Evolutionary conservation across 2,329 filamentous ascomycete species (phyloP), one percentile per base, ranked within the genome.

Genomic region (Sporothrix variecibatus): DNA sequence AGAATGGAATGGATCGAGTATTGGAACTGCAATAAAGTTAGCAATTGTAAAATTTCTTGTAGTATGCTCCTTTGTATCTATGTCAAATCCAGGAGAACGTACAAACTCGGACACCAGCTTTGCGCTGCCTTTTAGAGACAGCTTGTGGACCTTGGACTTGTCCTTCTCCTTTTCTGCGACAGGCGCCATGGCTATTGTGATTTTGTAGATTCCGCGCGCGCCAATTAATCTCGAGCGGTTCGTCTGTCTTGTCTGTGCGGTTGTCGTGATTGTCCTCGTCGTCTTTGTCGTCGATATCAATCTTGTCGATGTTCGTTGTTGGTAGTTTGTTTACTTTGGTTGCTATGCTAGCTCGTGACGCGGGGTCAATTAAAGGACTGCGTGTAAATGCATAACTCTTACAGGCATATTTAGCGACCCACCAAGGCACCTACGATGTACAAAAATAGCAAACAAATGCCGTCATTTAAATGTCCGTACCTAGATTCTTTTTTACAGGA

Each of bases 1-100:
- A 99, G 87, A 75, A 99, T 98, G 0, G 95, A 97, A 81, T 99
- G 96, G 81, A 98, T 98, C 1, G 94, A 98, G 83, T 97, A 99
- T 87, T 99, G 94, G 81, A 99, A 99, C 90, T 93, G 79, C 23
- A 34, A 7, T 2, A 6, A 0, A 2, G 49, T 73, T 20, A 73
- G 71, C 12, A 34, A 5, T n/a, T 6, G 65, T 28, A 31, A 1
- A 4, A 7, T 26, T 26, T 11, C 31, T 28, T 43, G 26, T 3
- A 7, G 1, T 46, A 12, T 23, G 3, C 38, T 2, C 2, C 49
- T 53, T 26, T 49, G 11, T 26, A 1, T 43, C 2, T 71, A 0
- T 11, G 8, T 38, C 12, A 23, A 6, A 2, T 11, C 60, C 26
- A 6, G 12, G 5, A 28, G 53, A n/a, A 88, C 93, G 82, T 86